Percentiles rank a stretch among this genome's conserved stretches.
phyloP scores from a whole-genome alignment of 2,329 filamentous ascomycete species.

The Esteya vermicola region DNA sequence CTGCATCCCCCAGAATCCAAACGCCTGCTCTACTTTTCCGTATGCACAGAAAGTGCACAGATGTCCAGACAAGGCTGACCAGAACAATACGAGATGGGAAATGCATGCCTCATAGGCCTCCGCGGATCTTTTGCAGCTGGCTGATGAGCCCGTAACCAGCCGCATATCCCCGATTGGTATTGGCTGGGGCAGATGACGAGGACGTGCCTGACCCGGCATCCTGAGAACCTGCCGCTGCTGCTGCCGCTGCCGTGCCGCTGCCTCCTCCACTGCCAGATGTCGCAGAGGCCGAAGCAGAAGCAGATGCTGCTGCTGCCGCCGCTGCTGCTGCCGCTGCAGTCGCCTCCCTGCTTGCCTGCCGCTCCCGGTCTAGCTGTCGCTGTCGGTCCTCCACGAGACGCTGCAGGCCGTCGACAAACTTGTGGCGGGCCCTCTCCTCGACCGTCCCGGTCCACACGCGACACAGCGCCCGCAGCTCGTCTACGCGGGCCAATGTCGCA shows the following conservation, averaged over 20 bases:
- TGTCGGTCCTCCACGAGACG: constrained; percentile 70
- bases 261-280: background rate
- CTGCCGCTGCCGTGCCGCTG: background rate
- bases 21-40: no score
- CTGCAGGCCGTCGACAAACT: constrained; percentile 68
- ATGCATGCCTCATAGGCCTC: constrained; percentile 30
- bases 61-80: background rate
- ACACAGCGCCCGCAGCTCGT: constrained; percentile 61
- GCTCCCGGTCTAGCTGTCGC: constrained; percentile 35
- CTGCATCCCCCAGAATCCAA: no score
- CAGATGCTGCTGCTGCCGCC: constrained; percentile 5
- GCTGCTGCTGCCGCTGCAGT: constrained; percentile 13
- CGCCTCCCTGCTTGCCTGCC: constrained; percentile 17
- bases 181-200: background rate
- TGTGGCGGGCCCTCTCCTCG: constrained; percentile 73
- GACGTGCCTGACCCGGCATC: background rate
- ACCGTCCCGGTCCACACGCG: constrained; percentile 91
- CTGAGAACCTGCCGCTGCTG: background rate
- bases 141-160: constrained; percentile 47
- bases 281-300: background rate
- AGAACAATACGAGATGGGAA: no score
- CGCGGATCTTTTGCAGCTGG: constrained; percentile 46
- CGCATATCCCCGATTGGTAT: constrained; percentile 22
- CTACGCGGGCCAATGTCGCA: constrained; percentile 58
- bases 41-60: no score